Base-by-base conservation (phyloP, 2,329 filamentous ascomycete species). In the Fusarium robinianum region DNA sequence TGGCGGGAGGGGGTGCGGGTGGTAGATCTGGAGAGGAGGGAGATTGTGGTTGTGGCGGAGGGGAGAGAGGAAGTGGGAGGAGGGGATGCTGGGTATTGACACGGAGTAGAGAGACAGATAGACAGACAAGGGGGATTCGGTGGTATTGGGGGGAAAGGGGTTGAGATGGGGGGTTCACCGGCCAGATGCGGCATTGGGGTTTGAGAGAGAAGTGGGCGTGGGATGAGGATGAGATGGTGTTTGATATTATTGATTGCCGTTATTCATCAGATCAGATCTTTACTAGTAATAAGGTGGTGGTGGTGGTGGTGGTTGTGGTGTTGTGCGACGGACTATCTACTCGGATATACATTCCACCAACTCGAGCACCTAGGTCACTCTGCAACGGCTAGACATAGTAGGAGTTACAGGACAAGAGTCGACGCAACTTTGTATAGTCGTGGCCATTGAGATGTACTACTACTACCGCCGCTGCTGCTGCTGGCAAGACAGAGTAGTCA, bases 1-100 rank as follows among this genome's bases (percentile, higher is more conserved):
- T 68, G 66, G 66, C 57, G 55, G 25, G 53, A 51, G 34, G 57
- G 68, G 30, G 49, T 65, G 24, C 56, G 53, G n/a, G 53, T 57
- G 24, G 53, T 65, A 33, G 64, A 66, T 25, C 63, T 63, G 1
- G 62, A 64, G 11, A 62, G 56, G 22, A 62, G 46, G 40, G 57
- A 57, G 22, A 54, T 60, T 12, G 51, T 46, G 1, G 54, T 60
- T 12, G 55, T 49, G n/a, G 37, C 35, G 19, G 43, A 56, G 5
- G 57, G 50, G 8, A 37, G 52, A 49, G 26, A 35, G 42, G 35
- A 46, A 47, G 41, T 46, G 54, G 54, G 55, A 23, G 44, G 22
- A 33, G 12, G 12, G n/a, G n/a, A n/a, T 27, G 21, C 30, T 40
- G 31, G n/a, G 21, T 18, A 27, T 27, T 5, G 6, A 12, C 14